Evolutionary conservation across 179 eudicot species (phyloP), one percentile per base, ranked within the genome.

Genomic region (Spergularia azorica): DNA sequence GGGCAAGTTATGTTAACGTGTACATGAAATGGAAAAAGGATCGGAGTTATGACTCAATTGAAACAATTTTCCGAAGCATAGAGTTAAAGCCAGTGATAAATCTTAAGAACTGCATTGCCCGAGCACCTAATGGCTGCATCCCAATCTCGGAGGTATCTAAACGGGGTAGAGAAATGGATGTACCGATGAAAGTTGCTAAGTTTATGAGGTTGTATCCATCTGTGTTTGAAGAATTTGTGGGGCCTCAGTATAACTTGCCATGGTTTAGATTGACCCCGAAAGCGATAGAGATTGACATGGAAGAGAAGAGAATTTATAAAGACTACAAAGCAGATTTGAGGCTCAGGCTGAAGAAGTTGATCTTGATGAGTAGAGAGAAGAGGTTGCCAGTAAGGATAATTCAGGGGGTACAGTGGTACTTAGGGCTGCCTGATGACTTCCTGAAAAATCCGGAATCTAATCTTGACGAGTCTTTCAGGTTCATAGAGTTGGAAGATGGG

Each of bases 1-100:
- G 71, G 39, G 80, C 78, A 65, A 84, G 67, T 76, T 93, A 93
- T 83, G 95, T 91, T 2, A 81, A 92, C 77, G 97, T 92, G 67
- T 92, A 88, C 84, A 90, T 89, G 97, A 94, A 94, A 87, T 86
- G 93, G 95, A 94, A 94, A 76, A 94, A 94, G 80, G 95, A 94
- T 78, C 68, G 80, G 1, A 81, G 68, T 80, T 88, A 70, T 61
- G 98, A 94, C 87, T 88, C 95, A 9, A 86, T 89, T 56, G 90
- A 94, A 38, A 81, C 89, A 54, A 86, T 94, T 74, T 89, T 88
- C 78, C 79, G 70, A 72, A 89, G 90, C 74, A 48, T 84, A 21
- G 82, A 86, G 75, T 84, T 93, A 55, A 88, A 86, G 63, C 87
- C 96, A 78, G 57, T 93, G 71, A 82, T 90, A 48, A 74, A 92